A percentile compares a stretch with the other conserved stretches of the same genome.
Conservation (phyloP, 345 rosid species). For the Lenwebbia sp. region DNA sequence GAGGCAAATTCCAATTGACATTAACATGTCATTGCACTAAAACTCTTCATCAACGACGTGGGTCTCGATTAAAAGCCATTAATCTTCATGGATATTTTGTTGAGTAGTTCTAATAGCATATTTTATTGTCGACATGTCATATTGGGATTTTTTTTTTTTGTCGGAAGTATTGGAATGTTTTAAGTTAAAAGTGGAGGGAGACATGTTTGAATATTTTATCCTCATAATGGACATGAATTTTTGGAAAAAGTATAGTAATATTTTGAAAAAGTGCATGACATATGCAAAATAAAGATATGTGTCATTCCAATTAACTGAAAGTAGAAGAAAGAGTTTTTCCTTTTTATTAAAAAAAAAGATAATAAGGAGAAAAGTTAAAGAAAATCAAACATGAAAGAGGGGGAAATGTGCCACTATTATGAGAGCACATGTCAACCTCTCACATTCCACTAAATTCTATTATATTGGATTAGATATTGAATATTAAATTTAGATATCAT, state of each 20-base stretch:
- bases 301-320: too few species aligned
- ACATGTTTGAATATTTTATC: neutral
- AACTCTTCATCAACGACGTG: neutral
- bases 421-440: neutral
- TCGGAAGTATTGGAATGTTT: too few species aligned
- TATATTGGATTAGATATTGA: too few species aligned
- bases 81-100: neutral
- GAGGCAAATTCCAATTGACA: neutral
- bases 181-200: neutral
- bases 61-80: neutral
- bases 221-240: neutral
- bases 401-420: neutral
- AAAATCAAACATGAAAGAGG: neutral
- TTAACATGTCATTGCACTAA: neutral
- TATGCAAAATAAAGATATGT: neutral
- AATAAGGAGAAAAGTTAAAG: neutral
- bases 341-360: neutral
- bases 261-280: neutral
- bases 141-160: neutral
- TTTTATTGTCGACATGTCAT: neutral
- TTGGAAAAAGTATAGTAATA: too few species aligned
- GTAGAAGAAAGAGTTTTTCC: neutral
- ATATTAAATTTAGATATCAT: neutral
- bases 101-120: neutral
- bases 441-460: neutral